Conservation (phyloP, 2,329 filamentous ascomycete species). For the Neonectria magnoliae region DNA sequence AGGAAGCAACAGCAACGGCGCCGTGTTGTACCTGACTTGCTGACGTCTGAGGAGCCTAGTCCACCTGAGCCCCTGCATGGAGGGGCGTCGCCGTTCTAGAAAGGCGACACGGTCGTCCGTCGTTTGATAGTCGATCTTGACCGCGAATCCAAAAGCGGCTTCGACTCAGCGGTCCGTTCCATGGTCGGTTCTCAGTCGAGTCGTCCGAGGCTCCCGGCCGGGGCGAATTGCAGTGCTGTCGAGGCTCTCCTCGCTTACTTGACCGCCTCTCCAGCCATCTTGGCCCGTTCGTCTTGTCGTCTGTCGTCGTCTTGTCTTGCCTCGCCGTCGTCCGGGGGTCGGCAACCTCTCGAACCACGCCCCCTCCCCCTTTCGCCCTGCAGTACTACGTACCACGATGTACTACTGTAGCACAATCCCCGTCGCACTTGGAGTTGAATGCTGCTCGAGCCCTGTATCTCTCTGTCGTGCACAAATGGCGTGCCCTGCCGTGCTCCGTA, state of each 20-base stretch:
- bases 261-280: conserved; percentile 13
- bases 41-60: not conserved
- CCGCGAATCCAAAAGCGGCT: conserved; percentile 17
- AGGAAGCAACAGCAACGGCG: not conserved
- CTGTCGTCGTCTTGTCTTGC: not conserved
- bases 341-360: not conserved
- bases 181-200: conserved; percentile 25
- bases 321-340: not conserved
- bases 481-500: conserved; percentile 31
- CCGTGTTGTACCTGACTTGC: not conserved
- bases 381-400: not conserved
- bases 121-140: not conserved
- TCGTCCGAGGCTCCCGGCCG: conserved; percentile 4
- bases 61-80: conserved; percentile 15
- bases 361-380: not conserved
- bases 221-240: conserved; percentile 2
- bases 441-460: conserved; percentile 13
- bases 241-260: not conserved
- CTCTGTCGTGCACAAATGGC: conserved; percentile 35
- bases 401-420: not conserved
- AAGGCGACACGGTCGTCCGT: not conserved
- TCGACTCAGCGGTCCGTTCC: conserved; percentile 30
- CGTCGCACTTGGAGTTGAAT: conserved; percentile 2
- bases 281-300: not conserved
- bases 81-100: conserved; percentile 13